Evolutionary conservation across 208 protist genomes (phyloP), one percentile per base, ranked within the genome.

Genomic region (Acanthamoeba healyi): DNA sequence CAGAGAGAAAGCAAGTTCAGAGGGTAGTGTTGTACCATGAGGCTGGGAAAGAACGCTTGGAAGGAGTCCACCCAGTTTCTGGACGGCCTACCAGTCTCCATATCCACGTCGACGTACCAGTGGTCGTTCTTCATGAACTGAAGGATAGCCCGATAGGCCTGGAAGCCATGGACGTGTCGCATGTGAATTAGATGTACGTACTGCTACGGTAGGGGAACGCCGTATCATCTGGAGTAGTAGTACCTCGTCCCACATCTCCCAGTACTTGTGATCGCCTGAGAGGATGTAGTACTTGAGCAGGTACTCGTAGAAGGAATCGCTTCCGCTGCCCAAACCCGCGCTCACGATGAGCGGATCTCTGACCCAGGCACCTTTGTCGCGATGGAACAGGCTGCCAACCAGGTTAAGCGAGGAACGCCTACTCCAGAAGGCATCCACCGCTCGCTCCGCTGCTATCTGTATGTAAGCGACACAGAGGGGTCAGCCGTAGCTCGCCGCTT

Each of bases 221-320:
- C n/a, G n/a, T n/a, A n/a, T n/a, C n/a, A n/a, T n/a, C n/a, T n/a
- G n/a, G n/a, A n/a, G n/a, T n/a, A n/a, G n/a, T n/a, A n/a, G 42
- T 63, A 95, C 94, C 32, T 38, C 34, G 17, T 94, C 5, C 51
- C 96, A 97, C 19, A 97, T 94, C 10, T 92, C n/a, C 44, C 84
- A 61, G 65, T 97, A 96, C 42, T 97, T 65, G 79, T 93, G 77
- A 14, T 63, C 82, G 24, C 82, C 82, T 9, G 49, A 90, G 2
- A 49, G 46, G 58, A 72, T 72, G 58, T 90, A 90, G n/a, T 94
- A 49, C 94, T 99, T 99, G 49, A 98, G 92, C 19, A 98, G 81
- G 93, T 99, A 99, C 93, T 99, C 98, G 94, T 97, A 97, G 61
- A 96, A 98, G 87, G 95, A 97, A 93, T 99, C 98, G 24, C 97